These are phyloP conservation scores for Pulveroboletus ravenelii DNA, from an alignment of 768 basidiomycete species.

Conservation along the genomic window DNA sequence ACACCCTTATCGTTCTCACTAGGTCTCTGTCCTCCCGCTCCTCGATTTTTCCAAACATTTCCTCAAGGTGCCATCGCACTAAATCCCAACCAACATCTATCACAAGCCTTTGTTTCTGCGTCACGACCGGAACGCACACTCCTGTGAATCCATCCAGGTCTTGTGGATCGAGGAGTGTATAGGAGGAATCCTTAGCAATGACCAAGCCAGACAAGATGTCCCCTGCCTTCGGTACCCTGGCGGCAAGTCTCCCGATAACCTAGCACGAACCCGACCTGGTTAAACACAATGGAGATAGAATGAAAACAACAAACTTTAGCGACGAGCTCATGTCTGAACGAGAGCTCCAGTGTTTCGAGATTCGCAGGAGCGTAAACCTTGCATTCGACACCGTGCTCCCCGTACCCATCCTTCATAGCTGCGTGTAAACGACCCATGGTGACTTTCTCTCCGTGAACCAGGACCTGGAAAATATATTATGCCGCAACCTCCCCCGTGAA, in stretches of 20 bases:
- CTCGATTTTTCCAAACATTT: slow-evolving; percentile 82
- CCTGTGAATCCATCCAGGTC: slow-evolving; percentile 89
- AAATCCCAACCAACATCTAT: slow-evolving; percentile 86
- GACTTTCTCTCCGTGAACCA: slow-evolving; percentile 92
- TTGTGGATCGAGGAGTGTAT: slow-evolving; percentile 85
- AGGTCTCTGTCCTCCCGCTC: slow-evolving; percentile 63
- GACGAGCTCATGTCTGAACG: slow-evolving; percentile 82
- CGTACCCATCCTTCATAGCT: slow-evolving; percentile 79
- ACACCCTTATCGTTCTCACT: slow-evolving; percentile 60
- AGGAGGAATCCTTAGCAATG: slow-evolving; percentile 89
- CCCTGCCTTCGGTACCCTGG: slow-evolving; percentile 60
- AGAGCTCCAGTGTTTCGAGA: slow-evolving; percentile 78
- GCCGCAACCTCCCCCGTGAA: background rate
- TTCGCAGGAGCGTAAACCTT: slow-evolving; percentile 94
- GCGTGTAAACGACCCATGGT: slow-evolving; percentile 84
- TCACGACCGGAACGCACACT: slow-evolving; percentile 74
- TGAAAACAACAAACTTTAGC: slow-evolving; percentile 61
- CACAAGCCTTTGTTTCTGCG: slow-evolving; percentile 76
- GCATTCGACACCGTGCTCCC: slow-evolving; percentile 83
- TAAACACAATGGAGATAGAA: background rate
- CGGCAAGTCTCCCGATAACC: slow-evolving; percentile 89
- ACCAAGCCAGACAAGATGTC: slow-evolving; percentile 78
- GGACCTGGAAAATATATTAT: slow-evolving; percentile 46
- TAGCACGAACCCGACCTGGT: slow-evolving; percentile 26
- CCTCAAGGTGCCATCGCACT: slow-evolving; percentile 94